Conservation (phyloP, 140 eudicot genomes). For the Anethum foeniculum region DNA sequence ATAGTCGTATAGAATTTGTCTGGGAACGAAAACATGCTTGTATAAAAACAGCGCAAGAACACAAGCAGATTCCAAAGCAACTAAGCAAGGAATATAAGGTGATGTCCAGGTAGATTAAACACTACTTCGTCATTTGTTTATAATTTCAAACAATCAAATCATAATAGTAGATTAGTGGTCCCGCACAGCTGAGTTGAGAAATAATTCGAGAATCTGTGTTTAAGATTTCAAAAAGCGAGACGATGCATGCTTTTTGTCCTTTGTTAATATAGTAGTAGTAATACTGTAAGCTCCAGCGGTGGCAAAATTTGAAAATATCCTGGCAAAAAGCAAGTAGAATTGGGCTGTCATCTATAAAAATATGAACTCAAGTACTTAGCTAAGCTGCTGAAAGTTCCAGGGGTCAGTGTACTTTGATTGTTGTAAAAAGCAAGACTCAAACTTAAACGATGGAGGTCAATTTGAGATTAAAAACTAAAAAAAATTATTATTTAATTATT, state of each 20-base stretch:
- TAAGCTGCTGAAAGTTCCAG: neutral
- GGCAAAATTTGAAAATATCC: neutral
- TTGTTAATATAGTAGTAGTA: neutral
- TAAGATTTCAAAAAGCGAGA: neutral
- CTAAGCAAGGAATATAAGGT: neutral
- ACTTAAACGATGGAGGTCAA: too few species aligned
- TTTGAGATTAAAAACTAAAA: too few species aligned
- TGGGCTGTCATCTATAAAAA: neutral
- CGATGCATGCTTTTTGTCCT: slow-evolving; percentile 1
- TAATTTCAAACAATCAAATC: neutral
- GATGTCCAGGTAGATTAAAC: neutral
- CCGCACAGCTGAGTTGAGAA: neutral
- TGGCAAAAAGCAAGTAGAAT: neutral
- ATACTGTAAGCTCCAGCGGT: neutral
- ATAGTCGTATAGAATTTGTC: neutral
- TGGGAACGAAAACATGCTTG: neutral
- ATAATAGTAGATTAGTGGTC: slow-evolving; percentile 3
- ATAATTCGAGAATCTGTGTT: neutral
- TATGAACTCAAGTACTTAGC: neutral
- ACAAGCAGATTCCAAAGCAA: neutral
- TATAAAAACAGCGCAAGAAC: neutral
- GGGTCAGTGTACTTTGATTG: too few species aligned
- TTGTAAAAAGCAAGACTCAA: too few species aligned
- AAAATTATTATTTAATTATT: too few species aligned
- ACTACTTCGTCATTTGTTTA: neutral